phyloP scores from a whole-genome alignment of 1,284 basidiomycete species.

The Ustilago lituana region DNA sequence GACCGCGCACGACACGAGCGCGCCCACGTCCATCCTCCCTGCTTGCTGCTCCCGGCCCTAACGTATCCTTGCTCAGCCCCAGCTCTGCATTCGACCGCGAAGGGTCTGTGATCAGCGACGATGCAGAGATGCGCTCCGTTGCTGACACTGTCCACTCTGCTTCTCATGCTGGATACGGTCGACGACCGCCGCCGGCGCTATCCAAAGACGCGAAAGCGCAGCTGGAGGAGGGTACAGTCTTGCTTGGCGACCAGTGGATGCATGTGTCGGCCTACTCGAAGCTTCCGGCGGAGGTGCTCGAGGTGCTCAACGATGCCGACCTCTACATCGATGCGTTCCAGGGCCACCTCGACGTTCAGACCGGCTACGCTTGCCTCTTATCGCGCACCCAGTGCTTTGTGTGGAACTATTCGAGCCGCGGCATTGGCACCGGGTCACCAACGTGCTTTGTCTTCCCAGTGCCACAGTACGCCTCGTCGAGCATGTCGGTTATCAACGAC shows the following conservation, averaged over 20 bases:
- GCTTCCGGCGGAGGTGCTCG: conserved; percentile 46
- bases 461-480: conserved; percentile 32
- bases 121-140: conserved; percentile 36
- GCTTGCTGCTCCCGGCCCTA: conserved; percentile 27
- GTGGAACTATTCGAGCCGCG: conserved; percentile 58
- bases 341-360: conserved; percentile 50
- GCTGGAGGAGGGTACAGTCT: conserved; percentile 47
- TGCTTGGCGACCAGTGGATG: conserved; percentile 47
- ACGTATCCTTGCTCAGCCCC: conserved; percentile 27
- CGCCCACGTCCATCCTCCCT: conserved; percentile 39
- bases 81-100: conserved; percentile 27
- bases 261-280: conserved; percentile 49
- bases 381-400: conserved; percentile 54
- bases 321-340: conserved; percentile 51
- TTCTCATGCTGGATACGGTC: conserved; percentile 6
- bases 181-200: background rate
- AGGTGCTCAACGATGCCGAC: conserved; percentile 37
- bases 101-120: conserved; percentile 27
- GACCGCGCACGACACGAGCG: conserved; percentile 15
- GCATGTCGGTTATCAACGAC: conserved; percentile 33
- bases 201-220: conserved; percentile 21
- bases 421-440: conserved; percentile 38
- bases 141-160: conserved; percentile 26
- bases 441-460: conserved; percentile 55
- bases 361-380: conserved; percentile 56